Percentiles rank a stretch among this genome's conserved stretches.
These are phyloP conservation scores for Phytophthora foliorum DNA, from an alignment of 352 stramenopile genomes.

Conservation along the genomic window DNA sequence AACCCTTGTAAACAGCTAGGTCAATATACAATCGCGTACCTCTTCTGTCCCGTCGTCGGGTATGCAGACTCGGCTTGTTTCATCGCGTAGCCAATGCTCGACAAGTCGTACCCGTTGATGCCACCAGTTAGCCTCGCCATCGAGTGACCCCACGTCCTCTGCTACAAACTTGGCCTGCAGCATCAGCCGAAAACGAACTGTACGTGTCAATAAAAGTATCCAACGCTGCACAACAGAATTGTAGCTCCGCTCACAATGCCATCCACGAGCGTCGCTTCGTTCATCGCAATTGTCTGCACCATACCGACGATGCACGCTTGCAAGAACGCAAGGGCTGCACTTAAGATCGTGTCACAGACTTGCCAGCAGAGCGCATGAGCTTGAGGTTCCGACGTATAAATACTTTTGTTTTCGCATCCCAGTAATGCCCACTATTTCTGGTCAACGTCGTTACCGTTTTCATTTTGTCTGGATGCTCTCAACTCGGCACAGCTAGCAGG, in stretches of 20 bases:
- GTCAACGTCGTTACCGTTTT: conserved; percentile 13
- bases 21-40: conserved; percentile 33
- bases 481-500: conserved; percentile 1
- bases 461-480: conserved; percentile 1
- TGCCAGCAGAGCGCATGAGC: not conserved
- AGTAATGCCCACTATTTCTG: conserved; percentile 33
- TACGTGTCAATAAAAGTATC: not conserved
- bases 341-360: conserved; percentile 17
- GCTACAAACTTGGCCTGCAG: conserved; percentile 58
- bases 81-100: conserved; percentile 77
- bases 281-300: conserved; percentile 67
- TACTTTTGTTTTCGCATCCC: conserved; percentile 14
- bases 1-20: not conserved
- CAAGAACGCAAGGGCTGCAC: conserved; percentile 4
- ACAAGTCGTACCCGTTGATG: conserved; percentile 71
- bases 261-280: conserved; percentile 61
- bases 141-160: conserved; percentile 56
- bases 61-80: conserved; percentile 62
- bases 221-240: not conserved
- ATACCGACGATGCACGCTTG: conserved; percentile 27
- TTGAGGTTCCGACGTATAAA: conserved; percentile 31
- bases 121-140: conserved; percentile 68
- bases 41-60: conserved; percentile 80
- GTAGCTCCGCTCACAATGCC: conserved; percentile 46
- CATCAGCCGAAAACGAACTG: too few species aligned